Evolutionary conservation across 306 rosid genomes (phyloP).

Genomic region (Rosa multiflora): DNA sequence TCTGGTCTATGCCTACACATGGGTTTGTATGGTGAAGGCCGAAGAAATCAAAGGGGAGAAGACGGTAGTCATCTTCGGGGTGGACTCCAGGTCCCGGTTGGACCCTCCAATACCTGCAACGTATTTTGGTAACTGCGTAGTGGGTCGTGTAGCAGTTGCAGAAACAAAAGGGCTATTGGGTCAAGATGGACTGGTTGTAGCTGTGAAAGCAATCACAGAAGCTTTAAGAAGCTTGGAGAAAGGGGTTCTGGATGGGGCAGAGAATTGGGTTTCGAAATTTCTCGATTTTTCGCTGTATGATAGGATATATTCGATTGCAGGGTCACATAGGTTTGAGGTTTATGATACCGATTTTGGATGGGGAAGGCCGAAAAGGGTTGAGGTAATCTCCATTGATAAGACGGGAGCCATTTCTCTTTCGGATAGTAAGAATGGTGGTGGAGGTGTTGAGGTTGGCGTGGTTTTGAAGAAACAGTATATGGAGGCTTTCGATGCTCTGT

Average conservation of each 20-base stretch:
- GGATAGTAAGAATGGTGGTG: too few species aligned
- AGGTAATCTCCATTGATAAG: too few species aligned
- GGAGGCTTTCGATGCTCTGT: too few species aligned
- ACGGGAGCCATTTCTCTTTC: too few species aligned
- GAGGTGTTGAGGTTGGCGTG: too few species aligned
- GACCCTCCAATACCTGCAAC: constrained; percentile 21
- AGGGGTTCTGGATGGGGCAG: constrained; percentile 1
- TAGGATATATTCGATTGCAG: background rate
- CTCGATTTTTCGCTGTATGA: background rate
- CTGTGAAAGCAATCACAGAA: constrained; percentile 4
- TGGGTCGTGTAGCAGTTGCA: background rate
- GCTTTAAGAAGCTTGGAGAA: constrained; percentile 16
- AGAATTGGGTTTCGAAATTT: background rate
- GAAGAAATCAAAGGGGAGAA: background rate
- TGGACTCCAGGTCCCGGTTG: constrained; percentile 11
- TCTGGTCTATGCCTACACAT: constrained; percentile 7
- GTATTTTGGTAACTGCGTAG: constrained; percentile 29
- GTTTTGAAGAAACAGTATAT: too few species aligned
- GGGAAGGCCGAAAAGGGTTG: constrained; percentile 37
- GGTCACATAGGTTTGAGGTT: constrained; percentile 32
- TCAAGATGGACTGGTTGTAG: constrained; percentile 14
- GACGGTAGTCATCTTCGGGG: background rate
- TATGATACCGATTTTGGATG: constrained; percentile 42
- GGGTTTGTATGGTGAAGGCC: background rate
- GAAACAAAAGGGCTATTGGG: constrained; percentile 17